A percentile compares a stretch with the other conserved stretches of the same genome.
phyloP scores from a whole-genome alignment of 2,329 filamentous ascomycete genomes.

The Colletotrichum lini region DNA sequence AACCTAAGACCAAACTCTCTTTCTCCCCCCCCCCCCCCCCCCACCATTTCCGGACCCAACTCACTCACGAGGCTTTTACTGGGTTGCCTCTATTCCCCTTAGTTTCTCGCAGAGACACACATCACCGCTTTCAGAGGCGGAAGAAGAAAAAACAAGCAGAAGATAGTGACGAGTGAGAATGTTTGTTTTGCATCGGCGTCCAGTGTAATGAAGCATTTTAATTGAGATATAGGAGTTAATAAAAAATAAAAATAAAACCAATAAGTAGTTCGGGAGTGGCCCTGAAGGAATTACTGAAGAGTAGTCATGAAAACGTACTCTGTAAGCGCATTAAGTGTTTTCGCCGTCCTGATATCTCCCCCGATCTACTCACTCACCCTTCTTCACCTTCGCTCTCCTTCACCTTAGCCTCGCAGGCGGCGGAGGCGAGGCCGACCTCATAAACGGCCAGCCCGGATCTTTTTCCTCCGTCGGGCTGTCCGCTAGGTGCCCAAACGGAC shows the following conservation, averaged over 20 bases:
- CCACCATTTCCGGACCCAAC: conserved; percentile 7
- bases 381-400: neutral
- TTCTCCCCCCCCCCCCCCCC: too few species aligned
- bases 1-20: conserved; percentile 26
- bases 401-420: neutral
- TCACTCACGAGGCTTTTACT: neutral
- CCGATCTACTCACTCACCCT: neutral
- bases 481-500: conserved; percentile 52
- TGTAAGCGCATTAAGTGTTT: neutral
- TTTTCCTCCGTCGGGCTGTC: conserved; percentile 34
- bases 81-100: too few species aligned
- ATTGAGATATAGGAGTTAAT: neutral
- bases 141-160: too few species aligned
- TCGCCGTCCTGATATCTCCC: neutral
- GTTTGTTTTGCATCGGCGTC: neutral
- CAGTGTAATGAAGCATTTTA: neutral
- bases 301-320: neutral
- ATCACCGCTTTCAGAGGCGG: neutral
- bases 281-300: neutral
- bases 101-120: neutral
- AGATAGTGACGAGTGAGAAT: neutral
- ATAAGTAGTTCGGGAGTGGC: neutral
- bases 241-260: too few species aligned
- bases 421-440: conserved; percentile 17
- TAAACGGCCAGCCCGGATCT: conserved; percentile 35